Evolutionary conservation across 169 alveolate species (phyloP), one percentile per base, ranked within the genome.

Genomic region (Eimeria nieschulzi): DNA sequence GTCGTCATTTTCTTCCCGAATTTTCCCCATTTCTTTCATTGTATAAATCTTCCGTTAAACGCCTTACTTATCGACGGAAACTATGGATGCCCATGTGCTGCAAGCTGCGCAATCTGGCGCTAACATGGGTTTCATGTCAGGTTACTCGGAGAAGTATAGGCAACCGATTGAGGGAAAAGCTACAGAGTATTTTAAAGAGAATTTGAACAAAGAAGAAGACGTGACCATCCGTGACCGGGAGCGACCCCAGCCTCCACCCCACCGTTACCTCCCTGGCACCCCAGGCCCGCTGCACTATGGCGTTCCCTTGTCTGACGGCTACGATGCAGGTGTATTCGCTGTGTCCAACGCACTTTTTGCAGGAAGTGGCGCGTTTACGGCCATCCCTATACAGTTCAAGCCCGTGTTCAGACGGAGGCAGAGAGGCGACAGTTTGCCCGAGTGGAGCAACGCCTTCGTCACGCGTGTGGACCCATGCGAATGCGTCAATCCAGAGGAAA

Each of bases 401-500:
- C 92, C 95, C 6, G 94, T 94, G 46, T 95, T 96, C 21, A 93
- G 96, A 63, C 70, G 97, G 23, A 91, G 98, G 55, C 91, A 96
- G 53, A 59, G 90, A 39, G 98, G 98, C 23, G 98, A 96, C 91
- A 83, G 95, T 26, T 86, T 78, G 54, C 93, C 95, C 54, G 98
- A 96, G 80, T 96, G 98, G 98, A 93, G 97, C 64, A 96, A 96
- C 79, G 97, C 97, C 55, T 96, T 96, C 73, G 93, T 90, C 46
- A 92, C 94, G 21, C 80, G 95, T 51, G 90, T 93, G 23, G 96
- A 94, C 85, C 95, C 95, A 9, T 94, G 94, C 70, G 95, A 92
- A 61, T 92, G 95, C 59, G 66, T 75, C 12, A 85, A 87, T 10
- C 93, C 94, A 15, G 94, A 93, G 54, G 96, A 94, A 56, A 82